These are phyloP conservation scores for Vaccinium myrtillus DNA, from an alignment of 148 eudicot species.

Conservation along the genomic window DNA sequence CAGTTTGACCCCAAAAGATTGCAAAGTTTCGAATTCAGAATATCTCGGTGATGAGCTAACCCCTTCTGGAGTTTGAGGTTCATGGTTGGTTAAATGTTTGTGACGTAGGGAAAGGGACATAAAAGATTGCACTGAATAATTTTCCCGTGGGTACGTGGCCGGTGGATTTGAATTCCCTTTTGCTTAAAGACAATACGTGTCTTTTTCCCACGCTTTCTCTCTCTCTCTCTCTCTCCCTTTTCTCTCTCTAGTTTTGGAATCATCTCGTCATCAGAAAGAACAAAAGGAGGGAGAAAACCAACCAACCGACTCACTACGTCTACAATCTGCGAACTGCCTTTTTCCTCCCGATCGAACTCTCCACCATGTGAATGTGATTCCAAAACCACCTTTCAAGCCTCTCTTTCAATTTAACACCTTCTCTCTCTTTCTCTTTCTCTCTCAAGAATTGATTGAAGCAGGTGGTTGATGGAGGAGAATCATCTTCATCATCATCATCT, in stretches of 20 bases:
- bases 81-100: no score
- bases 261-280: background rate
- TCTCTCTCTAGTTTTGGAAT: background rate
- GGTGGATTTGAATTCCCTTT: background rate
- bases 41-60: no score
- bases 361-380: background rate
- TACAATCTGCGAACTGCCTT: background rate
- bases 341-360: background rate
- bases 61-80: no score
- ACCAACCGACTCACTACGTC: background rate
- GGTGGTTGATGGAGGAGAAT: background rate
- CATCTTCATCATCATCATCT: background rate
- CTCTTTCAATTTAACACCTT: background rate
- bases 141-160: background rate
- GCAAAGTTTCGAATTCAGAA: no score
- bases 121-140: background rate
- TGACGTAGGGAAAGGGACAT: no score
- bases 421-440: background rate
- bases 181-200: background rate
- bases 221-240: background rate
- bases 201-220: background rate
- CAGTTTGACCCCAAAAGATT: no score
- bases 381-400: slow-evolving; percentile 1
- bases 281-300: background rate
- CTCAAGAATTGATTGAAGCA: background rate